These are phyloP conservation scores for Claviceps arundinis DNA, from an alignment of 2,329 filamentous ascomycete genomes.

Conservation along the genomic window DNA sequence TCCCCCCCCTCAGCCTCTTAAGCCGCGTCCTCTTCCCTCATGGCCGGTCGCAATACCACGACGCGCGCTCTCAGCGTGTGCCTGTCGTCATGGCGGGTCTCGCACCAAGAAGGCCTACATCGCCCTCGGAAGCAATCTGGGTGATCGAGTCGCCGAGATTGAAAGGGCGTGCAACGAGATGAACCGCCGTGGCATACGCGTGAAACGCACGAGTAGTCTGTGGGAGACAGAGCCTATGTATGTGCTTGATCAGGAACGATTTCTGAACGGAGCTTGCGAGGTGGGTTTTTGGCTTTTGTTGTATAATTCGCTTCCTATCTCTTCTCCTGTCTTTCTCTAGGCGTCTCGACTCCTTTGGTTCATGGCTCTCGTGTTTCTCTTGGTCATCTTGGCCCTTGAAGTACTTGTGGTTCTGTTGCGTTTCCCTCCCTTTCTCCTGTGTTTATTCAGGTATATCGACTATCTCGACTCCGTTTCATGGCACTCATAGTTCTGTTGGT, in stretches of 20 bases:
- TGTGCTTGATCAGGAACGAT: constrained; percentile 73
- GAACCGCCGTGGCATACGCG: constrained; percentile 55
- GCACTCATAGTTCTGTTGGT: too few relatives aligned
- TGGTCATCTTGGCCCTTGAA: too few relatives aligned
- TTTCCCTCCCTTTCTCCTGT: too few relatives aligned
- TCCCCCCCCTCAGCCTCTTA: neutral
- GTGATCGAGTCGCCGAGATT: constrained; percentile 73
- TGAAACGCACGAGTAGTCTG: constrained; percentile 71
- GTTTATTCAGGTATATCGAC: too few relatives aligned
- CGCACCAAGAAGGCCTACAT: constrained; percentile 52
- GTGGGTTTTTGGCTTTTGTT: constrained; percentile 27
- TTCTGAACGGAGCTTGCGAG: constrained; percentile 88
- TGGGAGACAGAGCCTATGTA: constrained; percentile 99
- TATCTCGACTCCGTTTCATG: too few relatives aligned
- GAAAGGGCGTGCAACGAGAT: constrained; percentile 72
- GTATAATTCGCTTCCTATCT: neutral
- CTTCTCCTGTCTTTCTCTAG: neutral
- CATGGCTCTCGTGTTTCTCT: too few relatives aligned
- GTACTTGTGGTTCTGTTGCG: too few relatives aligned
- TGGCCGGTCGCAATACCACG: neutral
- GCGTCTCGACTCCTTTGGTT: too few relatives aligned
- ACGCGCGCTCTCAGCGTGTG: constrained; percentile 18
- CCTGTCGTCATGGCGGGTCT: constrained; percentile 22
- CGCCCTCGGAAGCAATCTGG: constrained; percentile 85
- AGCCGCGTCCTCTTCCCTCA: neutral